Evolutionary conservation across 1,139 yeast species (phyloP), one percentile per base, ranked within the genome.

Genomic region (Zygoascus sp.): DNA sequence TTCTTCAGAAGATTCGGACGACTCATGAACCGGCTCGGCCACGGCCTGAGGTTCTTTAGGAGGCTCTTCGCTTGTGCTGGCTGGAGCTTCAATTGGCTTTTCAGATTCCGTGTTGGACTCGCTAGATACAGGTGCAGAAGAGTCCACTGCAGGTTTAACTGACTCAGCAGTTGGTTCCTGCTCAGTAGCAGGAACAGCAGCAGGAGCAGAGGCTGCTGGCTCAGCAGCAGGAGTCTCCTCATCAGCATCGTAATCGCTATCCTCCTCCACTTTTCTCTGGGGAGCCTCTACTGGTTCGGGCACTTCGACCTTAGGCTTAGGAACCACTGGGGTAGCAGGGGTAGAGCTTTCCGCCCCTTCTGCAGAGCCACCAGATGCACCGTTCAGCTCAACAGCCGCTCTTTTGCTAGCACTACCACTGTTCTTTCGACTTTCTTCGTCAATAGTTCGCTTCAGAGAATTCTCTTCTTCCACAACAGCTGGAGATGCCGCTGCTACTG

Each of bases 161-260:
- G 44, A 19, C 10, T 39, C 42, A 6, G 21, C 34, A 5, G 42
- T 13, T 3, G 34, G 9, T 16, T 20, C 32, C 10, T 20, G 23
- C 27, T 25, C 44, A 5, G 30, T 28, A 6, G 38, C 10, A 10
- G n/a, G 19, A 23, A 13, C 41, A 1, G 17, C 43, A 15, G 20
- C 32, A 5, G 32, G 16, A n/a, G 6, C 32, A 5, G n/a, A 5
- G 16, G 35, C 13, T 9, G n/a, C 19, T 6, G 42, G 30, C 32
- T 21, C 32, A 16, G 11, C 34, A 2, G 16, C 27, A 23, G 39
- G 39, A 13, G 32, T 22, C 11, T 22, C 25, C 7, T 69, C 76
- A 34, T 77, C 88, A 50, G 83, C 94, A 62, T 86, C 95, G 62
- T 86, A 86, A 61, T 86, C 78, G 60, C 83, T 90, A 61, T 86